Base-by-base conservation (phyloP, 257 asterid species). In the Jacaranda mimosifolia region DNA sequence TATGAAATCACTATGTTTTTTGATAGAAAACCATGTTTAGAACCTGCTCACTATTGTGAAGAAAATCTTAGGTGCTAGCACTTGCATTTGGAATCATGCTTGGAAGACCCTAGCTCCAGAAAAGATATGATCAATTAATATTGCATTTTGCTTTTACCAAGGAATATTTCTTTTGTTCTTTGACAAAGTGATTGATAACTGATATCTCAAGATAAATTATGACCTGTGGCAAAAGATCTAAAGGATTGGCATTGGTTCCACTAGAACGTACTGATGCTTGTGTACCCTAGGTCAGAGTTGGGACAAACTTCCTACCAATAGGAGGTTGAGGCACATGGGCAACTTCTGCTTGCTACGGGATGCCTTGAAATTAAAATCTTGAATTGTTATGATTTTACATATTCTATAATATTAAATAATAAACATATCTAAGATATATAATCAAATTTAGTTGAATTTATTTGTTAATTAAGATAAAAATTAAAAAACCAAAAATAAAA, bases 31-130 rank as follows among this genome's bases (percentile, higher is more conserved):
- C 17, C 51, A 9, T 42, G 56, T 70, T 63, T 49, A 36, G 71
- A 66, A 90, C 95, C 92, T 90, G 92, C 64, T 83, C 90, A 82
- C 90, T 90, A 71, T 80, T 86, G 73, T 87, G 95, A 18, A 90
- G 88, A 82, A 90, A 90, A 76, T 90, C 95, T 82, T 87, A 83
- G 76, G 79, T 83, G 42, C 91, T 89, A 46, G 84, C 88, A 73
- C 86, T 69, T 21, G 91, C 86, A 83, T 84, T 89, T 19, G 94
- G 79, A 52, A 89, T 91, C 69, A 82, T 80, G 77, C 36, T 88
- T 52, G 91, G 87, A 17, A 90, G 83, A 43, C 91, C 95, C 95
- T 87, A 84, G 69, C 55, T 65, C 81, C 64, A 80, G 49, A 63
- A 45, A 72, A 26, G 40, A 56, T 0, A 67, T 56, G 6, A 49